These are phyloP conservation scores for Linum usitatissimum DNA, from an alignment of 345 rosid species.

Conservation along the genomic window DNA sequence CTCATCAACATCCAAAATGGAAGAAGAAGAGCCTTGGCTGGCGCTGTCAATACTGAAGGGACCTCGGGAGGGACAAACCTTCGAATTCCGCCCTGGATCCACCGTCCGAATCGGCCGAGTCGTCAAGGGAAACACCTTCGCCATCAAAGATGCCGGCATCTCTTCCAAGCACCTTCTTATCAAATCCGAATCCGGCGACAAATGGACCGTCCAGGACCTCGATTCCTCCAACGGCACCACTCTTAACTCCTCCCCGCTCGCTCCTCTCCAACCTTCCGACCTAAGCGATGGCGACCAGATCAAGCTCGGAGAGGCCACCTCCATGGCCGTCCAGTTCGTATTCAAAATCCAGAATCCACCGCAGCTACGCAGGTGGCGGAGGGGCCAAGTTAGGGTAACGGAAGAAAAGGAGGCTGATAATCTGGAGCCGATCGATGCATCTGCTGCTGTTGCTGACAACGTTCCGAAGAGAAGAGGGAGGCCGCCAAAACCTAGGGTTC, in stretches of 20 bases:
- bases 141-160: constrained; percentile 62
- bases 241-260: constrained; percentile 35
- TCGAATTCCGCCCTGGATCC: constrained; percentile 42
- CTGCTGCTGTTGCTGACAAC: constrained; percentile 22
- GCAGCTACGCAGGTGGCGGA: too few relatives aligned
- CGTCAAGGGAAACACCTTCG: constrained; percentile 56
- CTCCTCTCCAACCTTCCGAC: constrained; percentile 27
- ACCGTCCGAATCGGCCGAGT: constrained; percentile 54
- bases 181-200: constrained; percentile 41
- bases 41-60: constrained; percentile 43
- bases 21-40: constrained; percentile 22
- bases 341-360: constrained; percentile 11
- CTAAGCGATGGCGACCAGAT: constrained; percentile 52
- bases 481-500: constrained; percentile 24
- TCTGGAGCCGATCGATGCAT: not conserved
- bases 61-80: constrained; percentile 57
- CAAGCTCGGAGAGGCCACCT: constrained; percentile 65
- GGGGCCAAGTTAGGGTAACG: too few relatives aligned
- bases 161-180: constrained; percentile 68
- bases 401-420: too few relatives aligned
- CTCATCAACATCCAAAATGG: not conserved
- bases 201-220: constrained; percentile 60
- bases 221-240: constrained; percentile 80
- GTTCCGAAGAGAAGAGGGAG: constrained; percentile 16
- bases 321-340: constrained; percentile 34